Conservation (phyloP, 2,329 filamentous ascomycete genomes). For the Xylaria hypoxylon region DNA sequence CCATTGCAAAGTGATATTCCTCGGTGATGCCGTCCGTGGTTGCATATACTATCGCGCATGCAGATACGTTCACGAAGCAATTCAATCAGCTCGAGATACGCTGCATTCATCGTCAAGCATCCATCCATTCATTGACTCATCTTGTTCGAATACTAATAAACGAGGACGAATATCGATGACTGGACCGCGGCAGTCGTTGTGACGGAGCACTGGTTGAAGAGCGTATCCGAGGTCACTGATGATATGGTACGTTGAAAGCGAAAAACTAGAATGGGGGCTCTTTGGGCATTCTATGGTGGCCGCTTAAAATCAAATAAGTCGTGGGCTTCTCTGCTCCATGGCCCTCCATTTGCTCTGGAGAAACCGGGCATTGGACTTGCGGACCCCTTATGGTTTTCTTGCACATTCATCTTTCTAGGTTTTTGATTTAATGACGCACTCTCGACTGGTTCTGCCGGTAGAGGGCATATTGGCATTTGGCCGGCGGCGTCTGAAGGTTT, state of each 20-base stretch:
- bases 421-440: slow-evolving; percentile 23
- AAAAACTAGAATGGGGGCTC: not conserved
- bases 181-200: not conserved
- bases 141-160: not conserved
- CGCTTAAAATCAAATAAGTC: slow-evolving; percentile 73
- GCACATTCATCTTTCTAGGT: slow-evolving; percentile 21
- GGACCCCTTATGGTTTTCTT: slow-evolving; percentile 30
- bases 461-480: slow-evolving; percentile 56
- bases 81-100: not conserved
- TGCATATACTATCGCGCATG: slow-evolving; percentile 11
- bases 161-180: not conserved
- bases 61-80: slow-evolving; percentile 4
- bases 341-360: slow-evolving; percentile 65
- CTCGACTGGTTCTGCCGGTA: slow-evolving; percentile 41
- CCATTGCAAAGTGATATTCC: slow-evolving; percentile 7
- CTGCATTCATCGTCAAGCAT: not conserved
- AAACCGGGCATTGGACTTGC: slow-evolving; percentile 56
- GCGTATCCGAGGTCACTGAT: not conserved
- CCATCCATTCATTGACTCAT: not conserved
- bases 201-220: not conserved
- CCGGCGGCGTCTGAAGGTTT: slow-evolving; percentile 64
- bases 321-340: slow-evolving; percentile 76
- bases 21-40: slow-evolving; percentile 18
- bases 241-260: not conserved
- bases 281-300: slow-evolving; percentile 53